Conservation (phyloP, 2,329 filamentous ascomycete genomes). For the Fusarium denticulatum region DNA sequence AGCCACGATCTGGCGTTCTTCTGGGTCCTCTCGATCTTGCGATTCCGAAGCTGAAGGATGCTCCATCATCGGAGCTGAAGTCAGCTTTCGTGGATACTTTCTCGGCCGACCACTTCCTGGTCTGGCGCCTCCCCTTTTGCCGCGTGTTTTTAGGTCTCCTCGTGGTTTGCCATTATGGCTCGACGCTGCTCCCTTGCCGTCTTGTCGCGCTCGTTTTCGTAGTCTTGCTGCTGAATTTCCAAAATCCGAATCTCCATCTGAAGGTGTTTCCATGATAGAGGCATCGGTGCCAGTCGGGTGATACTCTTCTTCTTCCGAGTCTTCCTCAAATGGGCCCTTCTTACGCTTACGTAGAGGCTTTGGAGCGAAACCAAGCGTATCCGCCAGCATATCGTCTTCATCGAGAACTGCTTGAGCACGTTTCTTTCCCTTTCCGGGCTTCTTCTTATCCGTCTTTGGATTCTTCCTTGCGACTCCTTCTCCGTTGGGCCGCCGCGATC, state of each 20-base stretch:
- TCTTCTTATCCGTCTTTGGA: conserved; percentile 42
- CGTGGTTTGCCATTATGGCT: conserved; percentile 26
- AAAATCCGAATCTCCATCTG: conserved; percentile 41
- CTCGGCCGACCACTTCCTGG: conserved; percentile 53
- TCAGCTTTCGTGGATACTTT: conserved; percentile 49
- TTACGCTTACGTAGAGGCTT: conserved; percentile 45
- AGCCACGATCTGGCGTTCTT: conserved; percentile 23
- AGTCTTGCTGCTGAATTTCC: conserved; percentile 36
- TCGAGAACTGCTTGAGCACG: not conserved
- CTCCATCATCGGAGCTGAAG: not conserved
- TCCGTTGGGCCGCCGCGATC: conserved; percentile 33
- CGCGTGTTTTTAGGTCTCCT: conserved; percentile 45
- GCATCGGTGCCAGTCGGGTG: conserved; percentile 39
- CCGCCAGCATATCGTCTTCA: conserved; percentile 31
- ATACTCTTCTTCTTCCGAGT: conserved; percentile 47
- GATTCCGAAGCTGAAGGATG: conserved; percentile 1
- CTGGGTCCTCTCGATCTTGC: conserved; percentile 13
- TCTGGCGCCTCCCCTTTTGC: conserved; percentile 52
- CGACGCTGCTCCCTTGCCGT: conserved; percentile 13
- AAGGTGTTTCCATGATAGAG: conserved; percentile 36
- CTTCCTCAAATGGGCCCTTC: conserved; percentile 39
- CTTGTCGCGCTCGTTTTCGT: conserved; percentile 38
- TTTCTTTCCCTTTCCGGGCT: conserved; percentile 32
- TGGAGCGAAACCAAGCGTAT: conserved; percentile 12
- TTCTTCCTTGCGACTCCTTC: conserved; percentile 40